Base-by-base conservation (phyloP, 306 rosid species). In the Fagus crenata region DNA sequence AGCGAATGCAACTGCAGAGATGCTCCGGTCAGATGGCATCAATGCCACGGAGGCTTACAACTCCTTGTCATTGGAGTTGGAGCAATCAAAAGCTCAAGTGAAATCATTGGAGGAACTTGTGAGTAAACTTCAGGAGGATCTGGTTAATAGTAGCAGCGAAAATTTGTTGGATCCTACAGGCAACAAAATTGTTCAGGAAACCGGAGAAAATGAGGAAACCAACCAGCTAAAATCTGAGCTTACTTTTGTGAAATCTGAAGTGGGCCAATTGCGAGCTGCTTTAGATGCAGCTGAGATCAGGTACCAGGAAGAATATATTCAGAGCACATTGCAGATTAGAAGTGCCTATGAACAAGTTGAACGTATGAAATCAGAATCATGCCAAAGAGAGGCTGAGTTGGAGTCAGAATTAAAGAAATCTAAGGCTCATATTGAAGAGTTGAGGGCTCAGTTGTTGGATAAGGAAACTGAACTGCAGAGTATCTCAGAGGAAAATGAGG, bases 291-390 rank as follows among this genome's bases (percentile, higher is more conserved):
- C 93, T n/a, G 94, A 92, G 88, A 79, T 72, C 40, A 80, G 92
- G 74, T 90, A 88, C 89, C 96, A 94, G 75, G 93, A 94, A 71
- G 98, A 94, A 83, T 88, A 85, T 60, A 88, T 92, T 74, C 97
- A 82, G 54, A 85, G 90, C 87, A 86, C 98, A 4, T 76, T 94
- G 88, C 95, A 94, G 88, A 88, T 88, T 67, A 80, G 95, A 80
- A 88, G 81, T 74, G 94, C 93, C 42, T 92, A 82, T 68, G 97
- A 94, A 68, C 89, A 88, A 64, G 70, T 90, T 41, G 97, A 92
- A 77, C 81, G 17, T 46, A 68, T 82, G 3, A 90, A 90, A 84
- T 86, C 88, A 11, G 97, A 92, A 61, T 81, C 89, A n/a, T 35
- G 39, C 77, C 71, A 72, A 72, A 85, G 72, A 82, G 91, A 92